phyloP scores from a whole-genome alignment of 2,329 filamentous ascomycete genomes.

The Nemania serpens region DNA sequence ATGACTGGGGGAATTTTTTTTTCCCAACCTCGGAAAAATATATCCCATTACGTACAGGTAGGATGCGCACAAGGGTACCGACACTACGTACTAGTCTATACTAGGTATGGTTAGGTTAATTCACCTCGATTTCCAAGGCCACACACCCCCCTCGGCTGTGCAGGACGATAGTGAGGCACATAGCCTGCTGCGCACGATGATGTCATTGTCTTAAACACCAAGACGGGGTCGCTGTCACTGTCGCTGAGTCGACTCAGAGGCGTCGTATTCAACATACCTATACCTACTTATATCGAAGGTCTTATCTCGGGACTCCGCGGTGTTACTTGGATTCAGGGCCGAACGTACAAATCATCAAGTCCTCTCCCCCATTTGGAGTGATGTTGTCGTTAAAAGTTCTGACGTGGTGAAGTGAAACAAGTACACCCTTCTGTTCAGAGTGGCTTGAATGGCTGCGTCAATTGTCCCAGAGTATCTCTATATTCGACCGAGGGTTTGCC shows the following conservation, averaged over 20 bases:
- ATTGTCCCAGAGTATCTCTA: constrained; percentile 32
- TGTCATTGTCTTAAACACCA: constrained; percentile 21
- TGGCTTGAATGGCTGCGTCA: constrained; percentile 31
- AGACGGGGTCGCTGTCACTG: constrained; percentile 13
- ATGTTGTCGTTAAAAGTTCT: constrained; percentile 14
- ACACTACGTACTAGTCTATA: neutral
- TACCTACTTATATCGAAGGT: neutral
- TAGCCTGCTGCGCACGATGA: constrained; percentile 22
- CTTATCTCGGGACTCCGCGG: constrained; percentile 21
- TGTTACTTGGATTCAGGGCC: constrained; percentile 21
- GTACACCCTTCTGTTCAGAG: constrained; percentile 26
- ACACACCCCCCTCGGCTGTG: neutral
- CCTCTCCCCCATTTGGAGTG: neutral
- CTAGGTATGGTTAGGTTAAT: constrained; percentile 1
- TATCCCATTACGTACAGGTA: constrained; percentile 9
- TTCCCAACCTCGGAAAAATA: neutral
- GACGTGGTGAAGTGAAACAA: constrained; percentile 18
- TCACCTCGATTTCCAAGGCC: no score
- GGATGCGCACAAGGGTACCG: neutral
- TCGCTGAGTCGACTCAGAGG: constrained; percentile 6
- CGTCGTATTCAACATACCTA: constrained; percentile 7
- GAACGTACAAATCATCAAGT: constrained; percentile 19
- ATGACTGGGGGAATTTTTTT: neutral
- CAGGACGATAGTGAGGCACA: constrained; percentile 3
- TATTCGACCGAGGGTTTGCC: constrained; percentile 41